phyloP scores from a whole-genome alignment of 805 yeast genomes.

The Kluyveromyces nonfermentans region DNA sequence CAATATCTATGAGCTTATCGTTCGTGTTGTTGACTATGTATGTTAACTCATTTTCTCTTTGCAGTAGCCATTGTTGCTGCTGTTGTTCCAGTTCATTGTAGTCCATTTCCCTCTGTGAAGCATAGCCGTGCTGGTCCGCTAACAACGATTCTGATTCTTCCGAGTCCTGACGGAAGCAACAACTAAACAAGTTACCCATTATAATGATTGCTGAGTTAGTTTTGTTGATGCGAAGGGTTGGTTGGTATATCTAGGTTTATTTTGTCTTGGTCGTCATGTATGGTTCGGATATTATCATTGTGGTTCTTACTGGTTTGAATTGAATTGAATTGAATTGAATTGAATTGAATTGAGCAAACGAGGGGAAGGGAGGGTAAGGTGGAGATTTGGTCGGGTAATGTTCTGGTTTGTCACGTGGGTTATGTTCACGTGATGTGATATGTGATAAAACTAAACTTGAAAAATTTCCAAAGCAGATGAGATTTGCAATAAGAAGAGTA shows the following conservation, averaged over 20 bases:
- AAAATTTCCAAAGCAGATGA: neutral
- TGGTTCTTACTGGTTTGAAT: too few species aligned
- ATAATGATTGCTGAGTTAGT: neutral
- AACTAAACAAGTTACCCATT: slow-evolving; percentile 27
- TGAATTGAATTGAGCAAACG: too few species aligned
- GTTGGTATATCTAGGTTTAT: too few species aligned
- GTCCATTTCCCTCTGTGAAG: slow-evolving; percentile 9
- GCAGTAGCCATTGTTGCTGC: slow-evolving; percentile 15
- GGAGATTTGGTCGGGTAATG: too few species aligned
- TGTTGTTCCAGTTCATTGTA: slow-evolving; percentile 13
- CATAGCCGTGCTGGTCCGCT: slow-evolving; percentile 22
- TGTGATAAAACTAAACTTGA: neutral
- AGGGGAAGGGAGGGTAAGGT: too few species aligned
- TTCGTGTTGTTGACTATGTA: slow-evolving; percentile 27
- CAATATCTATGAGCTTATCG: slow-evolving; percentile 29
- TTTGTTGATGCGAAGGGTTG: too few species aligned
- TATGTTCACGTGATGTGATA: too few species aligned
- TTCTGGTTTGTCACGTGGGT: too few species aligned
- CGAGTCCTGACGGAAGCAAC: slow-evolving; percentile 16
- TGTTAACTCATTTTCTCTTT: slow-evolving; percentile 22
- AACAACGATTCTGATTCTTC: slow-evolving; percentile 23
- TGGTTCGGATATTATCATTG: too few species aligned
- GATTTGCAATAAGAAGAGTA: neutral
- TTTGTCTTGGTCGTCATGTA: too few species aligned
- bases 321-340: too few species aligned